Percentiles rank a stretch among this genome's conserved stretches.
These are phyloP conservation scores for Boletus rubescentipes DNA, from an alignment of 768 basidiomycete species.

Conservation along the genomic window DNA sequence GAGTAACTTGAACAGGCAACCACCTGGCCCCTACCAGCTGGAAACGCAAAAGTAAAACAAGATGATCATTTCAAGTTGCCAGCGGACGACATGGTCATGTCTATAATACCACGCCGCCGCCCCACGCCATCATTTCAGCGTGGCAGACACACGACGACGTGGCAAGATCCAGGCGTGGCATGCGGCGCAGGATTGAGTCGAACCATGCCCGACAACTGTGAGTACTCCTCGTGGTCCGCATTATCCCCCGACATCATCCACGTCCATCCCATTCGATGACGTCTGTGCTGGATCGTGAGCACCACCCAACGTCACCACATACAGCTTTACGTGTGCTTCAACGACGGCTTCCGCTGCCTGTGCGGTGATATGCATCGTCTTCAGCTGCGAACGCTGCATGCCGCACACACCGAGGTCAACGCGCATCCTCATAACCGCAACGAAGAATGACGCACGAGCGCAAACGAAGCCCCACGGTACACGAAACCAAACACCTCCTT, in stretches of 20 bases:
- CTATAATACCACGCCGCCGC: conserved; percentile 4
- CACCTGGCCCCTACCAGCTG: neutral
- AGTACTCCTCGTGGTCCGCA: neutral
- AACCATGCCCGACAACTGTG: neutral
- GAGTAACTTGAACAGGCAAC: neutral
- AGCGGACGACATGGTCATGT: neutral
- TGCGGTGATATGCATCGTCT: conserved; percentile 21
- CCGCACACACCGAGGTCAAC: neutral
- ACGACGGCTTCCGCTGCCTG: conserved; percentile 33
- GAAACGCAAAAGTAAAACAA: neutral
- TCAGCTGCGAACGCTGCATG: conserved; percentile 32
- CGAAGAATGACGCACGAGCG: conserved; percentile 34
- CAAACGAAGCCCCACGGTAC: conserved; percentile 42
- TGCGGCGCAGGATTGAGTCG: neutral
- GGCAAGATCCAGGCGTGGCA: conserved; percentile 11
- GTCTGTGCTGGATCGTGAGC: neutral
- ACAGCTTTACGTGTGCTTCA: conserved; percentile 38
- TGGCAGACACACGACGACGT: neutral
- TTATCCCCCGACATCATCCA: conserved; percentile 13
- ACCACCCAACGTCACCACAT: conserved; percentile 19
- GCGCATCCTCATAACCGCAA: neutral
- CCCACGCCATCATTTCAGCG: conserved; percentile 6
- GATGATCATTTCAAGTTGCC: conserved; percentile 1
- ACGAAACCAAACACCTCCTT: conserved; percentile 39
- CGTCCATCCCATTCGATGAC: neutral